Conservation (phyloP, 148 eudicot genomes). For the Mesembryanthemum crystallinum region DNA sequence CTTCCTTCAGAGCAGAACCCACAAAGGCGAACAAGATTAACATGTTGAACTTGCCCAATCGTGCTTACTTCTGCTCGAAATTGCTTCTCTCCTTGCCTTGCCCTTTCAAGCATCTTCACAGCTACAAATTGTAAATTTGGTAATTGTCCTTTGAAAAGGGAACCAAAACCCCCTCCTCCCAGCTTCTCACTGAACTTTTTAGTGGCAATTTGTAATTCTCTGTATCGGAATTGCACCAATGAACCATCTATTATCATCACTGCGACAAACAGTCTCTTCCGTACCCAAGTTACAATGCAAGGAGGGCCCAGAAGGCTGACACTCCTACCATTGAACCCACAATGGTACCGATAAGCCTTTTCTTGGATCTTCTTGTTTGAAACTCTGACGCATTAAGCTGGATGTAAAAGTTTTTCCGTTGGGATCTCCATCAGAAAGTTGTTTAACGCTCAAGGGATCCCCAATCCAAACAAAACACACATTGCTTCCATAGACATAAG, state of each 20-base stretch:
- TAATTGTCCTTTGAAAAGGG: slow-evolving; percentile 47
- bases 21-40: slow-evolving; percentile 49
- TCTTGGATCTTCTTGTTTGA: slow-evolving; percentile 23
- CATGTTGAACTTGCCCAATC: slow-evolving; percentile 55
- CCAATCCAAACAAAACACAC: slow-evolving; percentile 41
- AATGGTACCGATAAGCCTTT: slow-evolving; percentile 18
- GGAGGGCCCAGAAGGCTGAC: background rate
- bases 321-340: slow-evolving; percentile 9
- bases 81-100: slow-evolving; percentile 52
- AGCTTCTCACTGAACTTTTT: slow-evolving; percentile 47
- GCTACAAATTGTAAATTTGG: slow-evolving; percentile 41
- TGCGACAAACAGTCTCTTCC: slow-evolving; percentile 18
- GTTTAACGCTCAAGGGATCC: slow-evolving; percentile 32
- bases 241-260: slow-evolving; percentile 32
- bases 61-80: slow-evolving; percentile 56
- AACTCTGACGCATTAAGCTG: slow-evolving; percentile 40
- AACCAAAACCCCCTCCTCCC: slow-evolving; percentile 57
- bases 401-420: slow-evolving; percentile 34
- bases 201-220: slow-evolving; percentile 44
- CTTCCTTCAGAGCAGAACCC: slow-evolving; percentile 50
- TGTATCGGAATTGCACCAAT: slow-evolving; percentile 39
- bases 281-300: background rate
- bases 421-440: slow-evolving; percentile 34
- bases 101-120: slow-evolving; percentile 51
- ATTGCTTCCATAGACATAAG: slow-evolving; percentile 34